Percentiles rank a stretch among this genome's conserved stretches.
Evolutionary conservation across 305 asterid species (phyloP).

Genomic region (Solanum hybrid): DNA sequence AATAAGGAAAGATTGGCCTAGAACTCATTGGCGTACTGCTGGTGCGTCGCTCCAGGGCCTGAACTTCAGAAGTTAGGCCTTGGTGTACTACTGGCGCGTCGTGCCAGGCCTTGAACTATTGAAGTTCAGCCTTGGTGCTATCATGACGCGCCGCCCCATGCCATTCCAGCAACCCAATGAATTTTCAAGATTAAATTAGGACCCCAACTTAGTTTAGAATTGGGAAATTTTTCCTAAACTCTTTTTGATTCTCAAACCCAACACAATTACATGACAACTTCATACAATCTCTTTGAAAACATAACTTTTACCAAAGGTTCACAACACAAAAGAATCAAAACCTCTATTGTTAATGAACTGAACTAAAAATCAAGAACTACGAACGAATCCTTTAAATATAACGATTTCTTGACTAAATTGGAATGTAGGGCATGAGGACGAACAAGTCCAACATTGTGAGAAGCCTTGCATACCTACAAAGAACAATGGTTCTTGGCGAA

Average conservation of each 20-base stretch:
- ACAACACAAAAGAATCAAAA: neutral
- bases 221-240: neutral
- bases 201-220: neutral
- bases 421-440: neutral
- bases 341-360: neutral
- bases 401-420: neutral
- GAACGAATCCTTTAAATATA: neutral
- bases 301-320: neutral
- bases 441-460: no score
- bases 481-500: neutral
- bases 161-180: neutral
- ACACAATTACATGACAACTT: neutral
- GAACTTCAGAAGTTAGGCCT: neutral
- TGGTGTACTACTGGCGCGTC: neutral
- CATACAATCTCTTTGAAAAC: neutral
- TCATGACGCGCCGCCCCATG: neutral
- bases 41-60: neutral
- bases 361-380: neutral
- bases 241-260: neutral
- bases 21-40: neutral
- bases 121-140: neutral
- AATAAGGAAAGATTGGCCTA: neutral
- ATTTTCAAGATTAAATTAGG: neutral
- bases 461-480: neutral
- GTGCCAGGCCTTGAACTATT: neutral